phyloP scores from a whole-genome alignment of 2,329 filamentous ascomycete genomes.

The Claviceps sp. region DNA sequence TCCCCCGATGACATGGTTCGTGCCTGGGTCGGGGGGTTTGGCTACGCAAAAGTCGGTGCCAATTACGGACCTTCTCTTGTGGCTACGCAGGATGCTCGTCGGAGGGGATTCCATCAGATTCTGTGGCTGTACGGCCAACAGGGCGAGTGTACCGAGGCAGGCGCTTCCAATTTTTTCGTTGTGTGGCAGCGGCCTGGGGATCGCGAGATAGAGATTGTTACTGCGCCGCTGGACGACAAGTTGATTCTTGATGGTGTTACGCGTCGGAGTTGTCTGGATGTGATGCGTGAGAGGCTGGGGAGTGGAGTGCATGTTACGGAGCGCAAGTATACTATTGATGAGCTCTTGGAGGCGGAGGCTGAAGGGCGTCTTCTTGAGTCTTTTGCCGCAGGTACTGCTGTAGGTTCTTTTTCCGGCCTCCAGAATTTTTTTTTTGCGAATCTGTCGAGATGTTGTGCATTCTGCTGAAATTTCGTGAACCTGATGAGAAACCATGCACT shows the following conservation, averaged over 20 bases:
- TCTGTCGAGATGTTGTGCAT: no score
- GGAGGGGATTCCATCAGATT: conserved; percentile 70
- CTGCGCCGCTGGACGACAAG: conserved; percentile 68
- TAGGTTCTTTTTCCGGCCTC: conserved; percentile 29
- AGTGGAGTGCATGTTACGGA: conserved; percentile 60
- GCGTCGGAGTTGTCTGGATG: conserved; percentile 63
- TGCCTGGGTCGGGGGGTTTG: conserved; percentile 88
- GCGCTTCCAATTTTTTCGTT: conserved; percentile 85
- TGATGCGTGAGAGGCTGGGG: conserved; percentile 50
- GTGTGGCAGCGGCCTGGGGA: conserved; percentile 46
- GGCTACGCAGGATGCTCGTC: conserved; percentile 61
- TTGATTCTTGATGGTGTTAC: conserved; percentile 84
- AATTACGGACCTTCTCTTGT: conserved; percentile 82
- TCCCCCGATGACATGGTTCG: conserved; percentile 71
- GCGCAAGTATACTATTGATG: conserved; percentile 67
- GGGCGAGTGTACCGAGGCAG: conserved; percentile 75
- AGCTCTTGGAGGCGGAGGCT: conserved; percentile 55
- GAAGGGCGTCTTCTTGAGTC: conserved; percentile 73
- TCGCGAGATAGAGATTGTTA: conserved; percentile 54
- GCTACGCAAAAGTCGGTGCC: conserved; percentile 81
- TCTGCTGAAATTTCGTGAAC: no score
- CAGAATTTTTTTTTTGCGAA: no score
- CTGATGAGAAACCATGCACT: no score
- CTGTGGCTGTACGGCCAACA: conserved; percentile 83
- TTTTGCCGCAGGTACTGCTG: conserved; percentile 78